These are phyloP conservation scores for Naganishia onofrii DNA, from an alignment of 768 basidiomycete genomes.

Conservation along the genomic window DNA sequence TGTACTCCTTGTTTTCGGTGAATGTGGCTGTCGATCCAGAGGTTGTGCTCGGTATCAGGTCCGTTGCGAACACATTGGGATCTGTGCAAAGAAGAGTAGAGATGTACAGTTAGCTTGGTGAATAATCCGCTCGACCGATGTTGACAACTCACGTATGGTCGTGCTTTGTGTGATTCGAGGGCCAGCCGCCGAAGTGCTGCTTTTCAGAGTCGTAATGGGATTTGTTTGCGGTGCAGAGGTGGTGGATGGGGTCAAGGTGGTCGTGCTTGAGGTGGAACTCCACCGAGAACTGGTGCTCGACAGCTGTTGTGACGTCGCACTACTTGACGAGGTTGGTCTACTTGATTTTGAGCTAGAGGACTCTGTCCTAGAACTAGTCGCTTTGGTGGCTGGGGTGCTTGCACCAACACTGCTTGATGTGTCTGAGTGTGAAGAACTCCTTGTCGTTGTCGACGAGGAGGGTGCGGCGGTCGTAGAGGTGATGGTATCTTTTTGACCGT, in stretches of 20 bases:
- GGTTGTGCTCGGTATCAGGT: neutral
- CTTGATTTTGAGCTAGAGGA: neutral
- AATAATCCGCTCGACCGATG: too few relatives aligned
- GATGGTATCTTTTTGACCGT: neutral
- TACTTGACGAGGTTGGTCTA: neutral
- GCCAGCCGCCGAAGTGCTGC: too few relatives aligned
- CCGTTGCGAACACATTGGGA: neutral
- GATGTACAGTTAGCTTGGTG: neutral
- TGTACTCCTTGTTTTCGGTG: neutral
- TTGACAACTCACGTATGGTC: too few relatives aligned
- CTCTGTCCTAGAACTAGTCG: neutral
- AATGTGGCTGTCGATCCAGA: neutral
- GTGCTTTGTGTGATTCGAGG: too few relatives aligned
- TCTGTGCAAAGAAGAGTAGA: too few relatives aligned
- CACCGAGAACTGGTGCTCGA: neutral
- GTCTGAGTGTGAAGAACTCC: neutral
- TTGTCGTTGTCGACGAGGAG: neutral
- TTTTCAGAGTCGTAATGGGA: too few relatives aligned
- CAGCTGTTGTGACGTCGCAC: neutral
- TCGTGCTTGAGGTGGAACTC: neutral
- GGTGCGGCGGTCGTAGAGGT: neutral
- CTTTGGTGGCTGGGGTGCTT: neutral
- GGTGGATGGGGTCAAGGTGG: neutral
- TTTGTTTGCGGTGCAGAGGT: too few relatives aligned
- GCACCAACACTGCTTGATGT: neutral